Conservation (phyloP, 345 rosid genomes). For the Acer campestre region DNA sequence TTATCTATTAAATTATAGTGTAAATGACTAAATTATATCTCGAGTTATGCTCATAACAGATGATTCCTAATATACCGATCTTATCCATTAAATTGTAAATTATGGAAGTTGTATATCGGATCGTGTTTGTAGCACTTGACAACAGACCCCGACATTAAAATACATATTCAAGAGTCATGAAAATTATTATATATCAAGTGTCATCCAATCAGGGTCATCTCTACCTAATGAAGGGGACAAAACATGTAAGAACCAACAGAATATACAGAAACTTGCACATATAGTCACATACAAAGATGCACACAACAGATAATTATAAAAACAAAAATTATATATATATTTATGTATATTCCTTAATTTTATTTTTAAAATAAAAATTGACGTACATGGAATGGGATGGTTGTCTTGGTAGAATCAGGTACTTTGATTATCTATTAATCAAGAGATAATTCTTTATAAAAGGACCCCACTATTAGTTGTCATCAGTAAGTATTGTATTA, state of each 20-base stretch:
- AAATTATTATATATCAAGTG: not conserved
- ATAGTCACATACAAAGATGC: not conserved
- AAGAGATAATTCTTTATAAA: conserved; percentile 15
- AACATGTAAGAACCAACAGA: conserved; percentile 2
- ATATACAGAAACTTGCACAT: not conserved
- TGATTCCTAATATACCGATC: no score
- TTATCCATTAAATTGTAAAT: no score
- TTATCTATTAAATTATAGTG: no score
- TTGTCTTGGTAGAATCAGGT: conserved; percentile 12
- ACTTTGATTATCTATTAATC: conserved; percentile 24
- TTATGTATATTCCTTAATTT: not conserved
- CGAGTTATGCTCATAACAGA: no score
- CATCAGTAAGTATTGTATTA: not conserved
- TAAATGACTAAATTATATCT: no score
- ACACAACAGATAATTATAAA: not conserved
- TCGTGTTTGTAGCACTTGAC: no score
- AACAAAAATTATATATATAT: not conserved
- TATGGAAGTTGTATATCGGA: no score
- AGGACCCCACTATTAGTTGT: conserved; percentile 6
- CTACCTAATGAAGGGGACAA: not conserved
- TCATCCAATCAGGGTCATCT: not conserved
- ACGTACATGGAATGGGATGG: not conserved
- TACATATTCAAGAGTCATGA: no score
- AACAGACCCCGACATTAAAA: no score
- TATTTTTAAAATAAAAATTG: not conserved